phyloP scores from a whole-genome alignment of 2,329 filamentous ascomycete species.

The Beauveria sp. region DNA sequence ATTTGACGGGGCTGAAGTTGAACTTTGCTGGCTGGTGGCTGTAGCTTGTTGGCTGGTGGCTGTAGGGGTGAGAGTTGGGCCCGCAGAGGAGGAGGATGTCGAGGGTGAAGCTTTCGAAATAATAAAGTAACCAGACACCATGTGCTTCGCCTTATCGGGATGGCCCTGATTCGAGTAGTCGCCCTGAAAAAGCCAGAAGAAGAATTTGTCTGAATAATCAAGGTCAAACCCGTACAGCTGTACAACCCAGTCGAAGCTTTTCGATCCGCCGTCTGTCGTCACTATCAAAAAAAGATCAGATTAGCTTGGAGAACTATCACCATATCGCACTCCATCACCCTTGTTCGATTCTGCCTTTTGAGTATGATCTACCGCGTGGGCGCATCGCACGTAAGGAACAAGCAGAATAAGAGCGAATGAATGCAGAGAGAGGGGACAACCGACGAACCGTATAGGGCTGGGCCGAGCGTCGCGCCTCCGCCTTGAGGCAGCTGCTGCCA shows the following conservation, averaged over 20 bases:
- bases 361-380: no score
- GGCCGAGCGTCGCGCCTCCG: background rate
- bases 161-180: slow-evolving; percentile 8
- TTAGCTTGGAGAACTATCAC: no score
- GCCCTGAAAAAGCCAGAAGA: slow-evolving; percentile 18
- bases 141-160: background rate
- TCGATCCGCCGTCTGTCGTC: slow-evolving; percentile 8
- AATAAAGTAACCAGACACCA: background rate
- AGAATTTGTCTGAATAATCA: slow-evolving; percentile 14
- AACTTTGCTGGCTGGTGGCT: background rate
- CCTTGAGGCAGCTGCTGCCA: background rate
- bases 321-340: no score
- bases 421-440: background rate
- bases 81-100: background rate
- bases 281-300: background rate
- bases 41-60: background rate
- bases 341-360: no score
- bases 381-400: background rate
- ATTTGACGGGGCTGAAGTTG: background rate
- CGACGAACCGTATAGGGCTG: background rate
- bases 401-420: background rate
- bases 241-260: slow-evolving; percentile 15
- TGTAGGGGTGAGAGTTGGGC: background rate
- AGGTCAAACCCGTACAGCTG: slow-evolving; percentile 13
- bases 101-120: background rate